phyloP scores from a whole-genome alignment of 2,329 filamentous ascomycete species.

The Sporothrix brunneoviolacea region DNA sequence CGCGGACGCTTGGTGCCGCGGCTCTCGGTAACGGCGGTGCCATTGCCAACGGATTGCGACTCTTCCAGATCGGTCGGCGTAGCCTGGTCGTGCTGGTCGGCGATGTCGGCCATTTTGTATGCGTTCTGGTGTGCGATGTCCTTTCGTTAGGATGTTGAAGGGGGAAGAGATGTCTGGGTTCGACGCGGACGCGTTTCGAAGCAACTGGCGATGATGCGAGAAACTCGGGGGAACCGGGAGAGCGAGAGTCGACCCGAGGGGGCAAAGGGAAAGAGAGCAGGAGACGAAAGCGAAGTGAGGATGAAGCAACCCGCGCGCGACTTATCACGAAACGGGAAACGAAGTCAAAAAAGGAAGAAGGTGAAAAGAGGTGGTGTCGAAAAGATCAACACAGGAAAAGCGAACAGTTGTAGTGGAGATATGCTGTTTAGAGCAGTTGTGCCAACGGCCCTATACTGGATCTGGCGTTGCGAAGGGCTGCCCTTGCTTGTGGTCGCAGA shows the following conservation, averaged over 20 bases:
- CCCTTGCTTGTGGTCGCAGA: conserved; percentile 38
- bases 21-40: conserved; percentile 57
- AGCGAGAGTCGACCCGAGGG: neutral
- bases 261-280: neutral
- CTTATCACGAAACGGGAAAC: conserved; percentile 40
- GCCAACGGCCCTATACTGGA: conserved; percentile 59
- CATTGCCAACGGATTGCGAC: conserved; percentile 65
- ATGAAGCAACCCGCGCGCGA: conserved; percentile 5
- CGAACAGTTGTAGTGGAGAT: conserved; percentile 47
- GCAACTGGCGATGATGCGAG: too few species aligned
- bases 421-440: conserved; percentile 59
- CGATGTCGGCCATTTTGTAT: conserved; percentile 67
- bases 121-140: neutral
- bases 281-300: neutral
- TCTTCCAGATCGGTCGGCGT: conserved; percentile 71
- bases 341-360: conserved; percentile 6
- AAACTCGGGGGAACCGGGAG: neutral
- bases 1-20: conserved; percentile 88
- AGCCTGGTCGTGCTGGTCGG: conserved; percentile 69
- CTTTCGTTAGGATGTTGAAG: neutral
- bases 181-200: neutral
- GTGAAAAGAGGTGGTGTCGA: neutral
- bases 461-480: conserved; percentile 51
- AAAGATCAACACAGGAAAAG: conserved; percentile 5
- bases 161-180: neutral